Percentiles rank a stretch among this genome's conserved stretches.
phyloP scores from a whole-genome alignment of 345 rosid genomes.

The Eucalyptus erythrocorys region DNA sequence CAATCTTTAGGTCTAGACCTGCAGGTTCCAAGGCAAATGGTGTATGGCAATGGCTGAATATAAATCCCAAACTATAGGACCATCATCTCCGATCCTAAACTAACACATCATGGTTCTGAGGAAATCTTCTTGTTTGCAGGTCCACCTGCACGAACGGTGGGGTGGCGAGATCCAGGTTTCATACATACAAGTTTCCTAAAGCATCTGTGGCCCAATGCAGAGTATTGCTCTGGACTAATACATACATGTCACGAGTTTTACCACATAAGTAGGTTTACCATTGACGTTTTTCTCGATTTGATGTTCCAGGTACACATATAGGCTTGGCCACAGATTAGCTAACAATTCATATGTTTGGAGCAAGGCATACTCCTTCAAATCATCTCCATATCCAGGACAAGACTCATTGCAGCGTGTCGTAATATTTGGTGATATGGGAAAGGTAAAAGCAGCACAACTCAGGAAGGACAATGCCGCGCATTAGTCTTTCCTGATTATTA shows the following conservation, averaged over 20 bases:
- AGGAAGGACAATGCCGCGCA: neutral
- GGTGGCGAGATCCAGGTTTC: slow-evolving; percentile 44
- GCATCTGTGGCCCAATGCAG: slow-evolving; percentile 27
- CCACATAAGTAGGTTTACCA: neutral
- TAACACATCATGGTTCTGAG: neutral
- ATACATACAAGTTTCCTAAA: slow-evolving; percentile 32
- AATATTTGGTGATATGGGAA: slow-evolving; percentile 68
- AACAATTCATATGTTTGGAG: slow-evolving; percentile 9
- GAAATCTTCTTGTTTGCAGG: slow-evolving; percentile 4
- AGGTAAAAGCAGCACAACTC: neutral
- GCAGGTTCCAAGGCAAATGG: neutral
- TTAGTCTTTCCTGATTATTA: neutral
- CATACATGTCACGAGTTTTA: neutral
- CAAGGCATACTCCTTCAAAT: slow-evolving; percentile 38
- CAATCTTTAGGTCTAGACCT: neutral
- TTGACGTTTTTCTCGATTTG: neutral
- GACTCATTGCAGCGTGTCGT: slow-evolving; percentile 71
- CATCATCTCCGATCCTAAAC: neutral
- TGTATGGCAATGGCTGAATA: neutral
- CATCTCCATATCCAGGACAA: slow-evolving; percentile 88
- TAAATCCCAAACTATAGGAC: neutral
- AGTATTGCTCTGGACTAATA: slow-evolving; percentile 3
- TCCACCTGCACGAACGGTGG: slow-evolving; percentile 30
- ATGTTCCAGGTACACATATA: slow-evolving; percentile 12
- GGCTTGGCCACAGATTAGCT: slow-evolving; percentile 15